Conservation (phyloP, 805 yeast genomes). For the Jamesozyma lodderae region DNA sequence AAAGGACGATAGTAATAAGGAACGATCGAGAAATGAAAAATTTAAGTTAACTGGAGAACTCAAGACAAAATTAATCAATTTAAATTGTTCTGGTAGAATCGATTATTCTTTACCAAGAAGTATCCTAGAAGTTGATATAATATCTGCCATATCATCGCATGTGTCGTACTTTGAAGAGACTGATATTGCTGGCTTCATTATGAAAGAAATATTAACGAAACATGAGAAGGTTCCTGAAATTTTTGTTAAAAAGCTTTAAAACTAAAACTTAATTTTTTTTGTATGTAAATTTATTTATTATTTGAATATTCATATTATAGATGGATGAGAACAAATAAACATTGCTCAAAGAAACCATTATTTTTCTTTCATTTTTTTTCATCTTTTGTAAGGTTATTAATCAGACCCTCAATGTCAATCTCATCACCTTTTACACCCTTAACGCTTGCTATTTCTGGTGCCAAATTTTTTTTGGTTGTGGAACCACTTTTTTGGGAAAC, state of each 20-base stretch:
- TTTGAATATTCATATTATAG: neutral
- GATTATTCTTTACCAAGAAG: conserved; percentile 78
- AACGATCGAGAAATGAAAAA: conserved; percentile 24
- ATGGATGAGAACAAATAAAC: too few relatives aligned
- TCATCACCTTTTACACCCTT: conserved; percentile 7
- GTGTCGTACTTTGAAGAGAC: conserved; percentile 80
- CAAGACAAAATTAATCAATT: conserved; percentile 27
- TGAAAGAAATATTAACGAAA: conserved; percentile 42
- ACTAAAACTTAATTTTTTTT: neutral
- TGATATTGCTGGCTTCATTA: conserved; percentile 71
- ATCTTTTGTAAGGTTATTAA: conserved; percentile 20
- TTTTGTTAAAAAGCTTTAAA: neutral
- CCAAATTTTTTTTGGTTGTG: neutral
- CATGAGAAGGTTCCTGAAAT: conserved; percentile 4
- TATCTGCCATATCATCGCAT: conserved; percentile 82
- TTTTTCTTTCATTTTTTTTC: neutral
- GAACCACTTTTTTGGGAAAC: neutral
- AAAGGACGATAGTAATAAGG: too few relatives aligned
- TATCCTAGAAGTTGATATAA: conserved; percentile 65
- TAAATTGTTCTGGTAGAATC: conserved; percentile 68
- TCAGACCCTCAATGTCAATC: conserved; percentile 21
- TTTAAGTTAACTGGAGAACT: neutral
- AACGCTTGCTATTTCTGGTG: neutral
- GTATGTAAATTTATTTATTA: neutral
- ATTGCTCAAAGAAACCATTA: neutral